phyloP scores from a whole-genome alignment of 1,139 yeast genomes.

The Spencermartinsiella ligniputridi region DNA sequence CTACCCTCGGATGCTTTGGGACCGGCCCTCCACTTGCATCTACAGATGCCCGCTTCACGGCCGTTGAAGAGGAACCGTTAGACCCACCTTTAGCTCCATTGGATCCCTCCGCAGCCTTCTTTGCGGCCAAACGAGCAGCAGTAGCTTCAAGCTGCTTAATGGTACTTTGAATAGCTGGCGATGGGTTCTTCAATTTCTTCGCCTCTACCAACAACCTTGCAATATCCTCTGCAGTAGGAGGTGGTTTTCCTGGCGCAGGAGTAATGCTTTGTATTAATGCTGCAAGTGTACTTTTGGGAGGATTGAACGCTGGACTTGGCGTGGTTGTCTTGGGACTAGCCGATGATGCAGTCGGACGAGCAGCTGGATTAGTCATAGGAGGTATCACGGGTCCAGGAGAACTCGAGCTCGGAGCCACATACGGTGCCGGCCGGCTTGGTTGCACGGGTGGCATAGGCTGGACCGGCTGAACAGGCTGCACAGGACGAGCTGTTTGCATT shows the following conservation, averaged over 20 bases:
- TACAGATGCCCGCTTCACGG: constrained; percentile 18
- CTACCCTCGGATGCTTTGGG: constrained; percentile 17
- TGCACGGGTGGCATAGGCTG: not conserved
- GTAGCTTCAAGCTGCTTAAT: constrained; percentile 35
- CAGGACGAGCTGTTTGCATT: not conserved
- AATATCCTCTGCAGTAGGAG: constrained; percentile 29
- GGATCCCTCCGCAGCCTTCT: constrained; percentile 1
- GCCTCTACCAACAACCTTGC: constrained; percentile 35
- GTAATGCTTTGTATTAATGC: not conserved
- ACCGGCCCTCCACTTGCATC: constrained; percentile 14
- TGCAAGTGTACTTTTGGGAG: constrained; percentile 1
- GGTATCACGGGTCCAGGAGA: not conserved
- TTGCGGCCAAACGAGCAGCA: constrained; percentile 26
- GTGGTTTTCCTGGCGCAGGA: constrained; percentile 8
- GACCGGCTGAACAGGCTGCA: not conserved
- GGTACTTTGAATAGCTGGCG: constrained; percentile 33
- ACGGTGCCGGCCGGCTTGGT: constrained; percentile 6
- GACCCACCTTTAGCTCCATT: not conserved
- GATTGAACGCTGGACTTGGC: constrained; percentile 6
- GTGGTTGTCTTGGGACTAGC: constrained; percentile 9
- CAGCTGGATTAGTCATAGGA: not conserved
- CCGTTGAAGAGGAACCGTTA: not conserved
- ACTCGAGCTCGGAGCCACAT: constrained; percentile 7
- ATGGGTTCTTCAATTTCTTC: constrained; percentile 34
- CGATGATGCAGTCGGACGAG: constrained; percentile 2